phyloP scores from a whole-genome alignment of 129 eudicot genomes.

The Pulicaria dysenterica region DNA sequence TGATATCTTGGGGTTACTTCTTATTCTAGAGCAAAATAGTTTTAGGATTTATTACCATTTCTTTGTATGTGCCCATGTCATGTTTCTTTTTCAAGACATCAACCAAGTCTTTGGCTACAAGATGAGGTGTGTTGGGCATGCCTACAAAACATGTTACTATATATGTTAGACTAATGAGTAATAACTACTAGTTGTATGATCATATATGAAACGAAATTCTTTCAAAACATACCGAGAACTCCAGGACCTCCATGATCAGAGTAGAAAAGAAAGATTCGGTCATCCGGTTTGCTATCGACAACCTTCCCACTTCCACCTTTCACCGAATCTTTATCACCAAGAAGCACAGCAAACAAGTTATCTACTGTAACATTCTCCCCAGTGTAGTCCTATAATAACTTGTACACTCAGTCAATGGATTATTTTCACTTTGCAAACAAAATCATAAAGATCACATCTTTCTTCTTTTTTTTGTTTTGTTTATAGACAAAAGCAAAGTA shows the following conservation, averaged over 20 bases:
- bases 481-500: not conserved
- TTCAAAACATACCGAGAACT: constrained; percentile 63
- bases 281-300: constrained; percentile 66
- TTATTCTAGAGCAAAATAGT: not conserved
- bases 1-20: not conserved
- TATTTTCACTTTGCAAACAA: not conserved
- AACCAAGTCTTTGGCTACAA: constrained; percentile 74
- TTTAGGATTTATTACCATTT: constrained; percentile 27
- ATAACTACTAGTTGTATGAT: not conserved
- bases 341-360: constrained; percentile 73
- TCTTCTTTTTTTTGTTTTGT: too few relatives aligned
- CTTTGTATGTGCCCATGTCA: constrained; percentile 61
- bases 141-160: constrained; percentile 46
- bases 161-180: not conserved
- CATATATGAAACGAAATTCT: not conserved
- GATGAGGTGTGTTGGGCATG: constrained; percentile 77
- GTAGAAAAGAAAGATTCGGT: constrained; percentile 85
- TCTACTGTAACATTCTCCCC: constrained; percentile 66
- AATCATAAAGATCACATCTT: not conserved
- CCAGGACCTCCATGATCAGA: constrained; percentile 99
- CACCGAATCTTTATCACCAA: constrained; percentile 63
- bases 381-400: constrained; percentile 60
- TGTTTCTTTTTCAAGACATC: constrained; percentile 86
- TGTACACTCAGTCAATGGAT: not conserved
- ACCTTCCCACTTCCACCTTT: constrained; percentile 98